Conservation (phyloP, 345 rosid species). For the Odontarrhena argentea region DNA sequence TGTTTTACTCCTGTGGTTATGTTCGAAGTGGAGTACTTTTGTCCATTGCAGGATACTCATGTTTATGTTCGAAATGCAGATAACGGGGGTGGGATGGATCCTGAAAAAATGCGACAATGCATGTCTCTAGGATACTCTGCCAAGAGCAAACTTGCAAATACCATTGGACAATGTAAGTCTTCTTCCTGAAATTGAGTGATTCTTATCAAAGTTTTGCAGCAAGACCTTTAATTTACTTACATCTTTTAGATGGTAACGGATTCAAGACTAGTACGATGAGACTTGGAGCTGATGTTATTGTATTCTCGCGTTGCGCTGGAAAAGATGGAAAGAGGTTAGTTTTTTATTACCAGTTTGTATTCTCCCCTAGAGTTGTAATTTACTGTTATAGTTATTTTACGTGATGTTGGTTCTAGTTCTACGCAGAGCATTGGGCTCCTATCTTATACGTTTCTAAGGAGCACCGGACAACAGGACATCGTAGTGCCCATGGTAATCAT, state of each 20-base stretch:
- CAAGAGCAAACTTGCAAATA: constrained; percentile 77
- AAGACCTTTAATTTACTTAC: background rate
- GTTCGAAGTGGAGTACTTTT: constrained; percentile 6
- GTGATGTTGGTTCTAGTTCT: constrained; percentile 55
- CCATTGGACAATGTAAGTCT: constrained; percentile 82
- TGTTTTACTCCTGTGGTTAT: constrained; percentile 12
- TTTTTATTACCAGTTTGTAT: background rate
- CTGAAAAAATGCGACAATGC: constrained; percentile 82
- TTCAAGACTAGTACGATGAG: constrained; percentile 99
- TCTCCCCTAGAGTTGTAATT: background rate
- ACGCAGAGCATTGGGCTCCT: constrained; percentile 92
- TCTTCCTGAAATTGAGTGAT: constrained; percentile 4
- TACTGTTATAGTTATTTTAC: constrained; percentile 26
- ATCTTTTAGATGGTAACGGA: constrained; percentile 81
- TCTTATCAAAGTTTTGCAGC: constrained; percentile 16
- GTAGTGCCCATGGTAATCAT: constrained; percentile 91
- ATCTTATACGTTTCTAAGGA: constrained; percentile 88
- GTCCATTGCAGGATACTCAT: background rate
- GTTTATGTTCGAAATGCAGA: constrained; percentile 51
- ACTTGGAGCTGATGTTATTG: constrained; percentile 98
- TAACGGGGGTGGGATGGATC: constrained; percentile 96
- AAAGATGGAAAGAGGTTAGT: constrained; percentile 68
- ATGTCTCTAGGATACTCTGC: constrained; percentile 94
- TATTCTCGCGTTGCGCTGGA: constrained; percentile 77
- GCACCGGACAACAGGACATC: constrained; percentile 91